phyloP scores from a whole-genome alignment of 805 yeast species.

The Lipomyces oligophaga region DNA sequence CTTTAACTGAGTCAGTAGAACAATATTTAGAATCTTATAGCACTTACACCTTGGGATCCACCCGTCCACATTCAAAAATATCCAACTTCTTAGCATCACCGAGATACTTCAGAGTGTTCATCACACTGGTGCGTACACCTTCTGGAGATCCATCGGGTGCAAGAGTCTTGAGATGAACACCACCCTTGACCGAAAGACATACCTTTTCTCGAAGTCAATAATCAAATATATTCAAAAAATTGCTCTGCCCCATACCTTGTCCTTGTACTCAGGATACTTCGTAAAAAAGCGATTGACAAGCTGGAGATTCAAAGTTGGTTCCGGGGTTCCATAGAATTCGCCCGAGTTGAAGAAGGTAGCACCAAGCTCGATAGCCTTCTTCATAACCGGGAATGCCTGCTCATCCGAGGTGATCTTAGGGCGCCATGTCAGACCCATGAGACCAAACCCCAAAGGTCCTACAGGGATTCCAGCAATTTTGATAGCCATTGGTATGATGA shows the following conservation, averaged over 20 bases:
- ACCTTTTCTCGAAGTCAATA: slow-evolving; percentile 6
- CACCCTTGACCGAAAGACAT: slow-evolving; percentile 58
- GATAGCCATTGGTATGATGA: background rate
- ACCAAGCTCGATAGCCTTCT: slow-evolving; percentile 48
- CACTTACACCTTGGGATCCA: slow-evolving; percentile 44
- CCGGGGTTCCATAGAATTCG: slow-evolving; percentile 50
- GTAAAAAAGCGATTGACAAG: slow-evolving; percentile 52
- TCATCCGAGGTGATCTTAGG: slow-evolving; percentile 43
- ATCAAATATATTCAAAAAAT: background rate
- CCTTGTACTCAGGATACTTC: slow-evolving; percentile 43
- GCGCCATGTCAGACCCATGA: slow-evolving; percentile 76
- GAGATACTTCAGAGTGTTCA: slow-evolving; percentile 28
- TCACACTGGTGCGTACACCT: slow-evolving; percentile 15
- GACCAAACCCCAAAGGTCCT: slow-evolving; percentile 58
- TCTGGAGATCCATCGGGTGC: slow-evolving; percentile 39
- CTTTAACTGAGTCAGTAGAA: slow-evolving; percentile 28
- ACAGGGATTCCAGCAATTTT: slow-evolving; percentile 14
- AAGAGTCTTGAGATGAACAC: slow-evolving; percentile 38
- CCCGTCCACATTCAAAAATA: slow-evolving; percentile 69
- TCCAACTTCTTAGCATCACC: slow-evolving; percentile 49
- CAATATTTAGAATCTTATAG: background rate
- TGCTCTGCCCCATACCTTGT: slow-evolving; percentile 42
- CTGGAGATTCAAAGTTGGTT: slow-evolving; percentile 49
- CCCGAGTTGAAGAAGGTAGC: slow-evolving; percentile 59
- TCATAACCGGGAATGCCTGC: slow-evolving; percentile 50